Percentiles rank a stretch among this genome's conserved stretches.
Evolutionary conservation across 2,329 filamentous ascomycete genomes (phyloP).

Genomic region (Orbilia brochopaga): DNA sequence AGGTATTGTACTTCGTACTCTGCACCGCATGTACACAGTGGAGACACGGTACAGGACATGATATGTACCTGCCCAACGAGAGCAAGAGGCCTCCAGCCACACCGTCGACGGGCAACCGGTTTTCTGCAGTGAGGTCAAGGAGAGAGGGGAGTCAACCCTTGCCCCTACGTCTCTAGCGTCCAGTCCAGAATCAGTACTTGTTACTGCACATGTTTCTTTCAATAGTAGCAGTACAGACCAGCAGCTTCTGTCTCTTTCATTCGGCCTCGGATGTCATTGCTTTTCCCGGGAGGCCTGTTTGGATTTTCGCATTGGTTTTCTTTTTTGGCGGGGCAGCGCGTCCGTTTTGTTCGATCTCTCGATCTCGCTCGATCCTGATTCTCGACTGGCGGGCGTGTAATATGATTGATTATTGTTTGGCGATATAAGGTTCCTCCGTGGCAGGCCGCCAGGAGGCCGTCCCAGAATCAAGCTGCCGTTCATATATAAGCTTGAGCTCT

Average conservation of each 20-base stretch:
- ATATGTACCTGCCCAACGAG: conserved; percentile 27
- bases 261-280: conserved; percentile 24
- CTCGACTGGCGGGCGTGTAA: background rate
- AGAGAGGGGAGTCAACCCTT: background rate
- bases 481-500: too few species aligned
- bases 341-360: conserved; percentile 35
- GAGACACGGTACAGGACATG: background rate
- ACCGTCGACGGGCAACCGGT: conserved; percentile 19
- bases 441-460: too few species aligned
- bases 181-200: background rate
- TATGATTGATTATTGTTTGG: background rate
- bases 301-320: conserved; percentile 24
- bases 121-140: conserved; percentile 17
- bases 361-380: conserved; percentile 35
- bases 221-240: conserved; percentile 3
- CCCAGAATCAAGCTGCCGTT: too few species aligned
- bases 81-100: conserved; percentile 34
- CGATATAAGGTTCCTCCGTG: background rate
- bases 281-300: conserved; percentile 16
- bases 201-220: conserved; percentile 15
- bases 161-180: too few species aligned
- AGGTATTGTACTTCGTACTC: too few species aligned
- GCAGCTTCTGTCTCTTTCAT: conserved; percentile 12
- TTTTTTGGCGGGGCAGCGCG: conserved; percentile 29
- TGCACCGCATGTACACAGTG: background rate